Evolutionary conservation across 371 early-diverging fungal species (phyloP).

Genomic region (Mortierella sp.): DNA sequence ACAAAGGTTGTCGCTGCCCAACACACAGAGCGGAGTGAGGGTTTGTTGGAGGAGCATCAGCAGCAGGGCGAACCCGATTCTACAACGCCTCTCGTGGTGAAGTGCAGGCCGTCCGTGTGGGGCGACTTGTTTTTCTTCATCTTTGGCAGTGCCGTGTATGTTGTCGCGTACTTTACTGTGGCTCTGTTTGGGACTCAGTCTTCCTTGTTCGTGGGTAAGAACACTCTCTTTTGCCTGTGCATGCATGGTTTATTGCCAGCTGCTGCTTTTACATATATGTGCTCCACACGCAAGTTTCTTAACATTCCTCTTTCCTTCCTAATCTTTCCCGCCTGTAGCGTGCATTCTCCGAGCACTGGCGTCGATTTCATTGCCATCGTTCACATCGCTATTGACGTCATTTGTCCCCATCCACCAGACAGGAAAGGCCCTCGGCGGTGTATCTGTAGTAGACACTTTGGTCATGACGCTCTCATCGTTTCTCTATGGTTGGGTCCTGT

Average conservation of each 20-base stretch:
- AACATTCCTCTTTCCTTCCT: no score
- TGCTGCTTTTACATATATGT: background rate
- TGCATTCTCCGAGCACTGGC: constrained; percentile 26
- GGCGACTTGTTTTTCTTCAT: constrained; percentile 34
- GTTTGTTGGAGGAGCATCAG: no score
- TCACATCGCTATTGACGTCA: constrained; percentile 33
- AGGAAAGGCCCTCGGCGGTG: constrained; percentile 44
- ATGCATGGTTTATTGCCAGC: background rate
- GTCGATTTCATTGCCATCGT: constrained; percentile 16
- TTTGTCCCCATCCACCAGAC: constrained; percentile 33
- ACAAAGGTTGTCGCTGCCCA: constrained; percentile 4
- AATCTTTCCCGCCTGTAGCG: constrained; percentile 14
- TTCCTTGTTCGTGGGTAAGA: constrained; percentile 28
- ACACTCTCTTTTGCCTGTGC: background rate
- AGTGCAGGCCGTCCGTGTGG: background rate
- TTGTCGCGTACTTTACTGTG: constrained; percentile 13
- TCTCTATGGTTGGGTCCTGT: constrained; percentile 36
- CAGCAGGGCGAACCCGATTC: constrained; percentile 6
- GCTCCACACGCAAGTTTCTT: background rate
- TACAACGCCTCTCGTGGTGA: background rate
- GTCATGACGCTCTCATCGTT: constrained; percentile 27
- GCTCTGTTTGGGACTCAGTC: constrained; percentile 16
- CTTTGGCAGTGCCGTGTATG: constrained; percentile 24
- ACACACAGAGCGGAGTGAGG: no score
- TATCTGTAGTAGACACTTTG: constrained; percentile 29